phyloP scores from a whole-genome alignment of 805 yeast genomes.

The Schizosaccharomyces lindneri region DNA sequence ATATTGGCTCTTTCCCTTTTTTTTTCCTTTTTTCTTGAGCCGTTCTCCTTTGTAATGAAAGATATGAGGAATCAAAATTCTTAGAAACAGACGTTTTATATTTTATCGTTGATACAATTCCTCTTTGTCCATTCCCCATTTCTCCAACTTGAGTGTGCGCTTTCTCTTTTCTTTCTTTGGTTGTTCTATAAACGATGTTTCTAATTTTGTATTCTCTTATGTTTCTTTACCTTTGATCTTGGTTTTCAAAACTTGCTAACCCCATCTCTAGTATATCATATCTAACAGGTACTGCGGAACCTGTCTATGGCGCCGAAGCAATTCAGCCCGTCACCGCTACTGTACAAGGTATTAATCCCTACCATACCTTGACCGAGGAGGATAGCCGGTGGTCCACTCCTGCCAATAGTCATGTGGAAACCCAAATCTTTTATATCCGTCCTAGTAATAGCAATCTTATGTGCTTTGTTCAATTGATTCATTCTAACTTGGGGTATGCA shows the following conservation, averaged over 20 bases:
- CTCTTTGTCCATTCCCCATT: too few species aligned
- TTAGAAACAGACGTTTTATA: too few species aligned
- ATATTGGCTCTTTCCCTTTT: background rate
- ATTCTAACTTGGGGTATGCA: constrained; percentile 46
- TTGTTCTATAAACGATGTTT: background rate
- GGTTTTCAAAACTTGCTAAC: background rate
- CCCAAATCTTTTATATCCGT: constrained; percentile 74
- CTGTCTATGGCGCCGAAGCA: constrained; percentile 83
- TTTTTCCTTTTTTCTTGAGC: too few species aligned
- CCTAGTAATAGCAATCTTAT: constrained; percentile 42
- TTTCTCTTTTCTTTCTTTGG: too few species aligned
- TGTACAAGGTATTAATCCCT: constrained; percentile 28
- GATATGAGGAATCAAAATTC: too few species aligned
- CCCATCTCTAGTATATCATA: constrained; percentile 38
- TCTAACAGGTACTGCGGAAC: constrained; percentile 91
- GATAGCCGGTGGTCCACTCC: constrained; percentile 64
- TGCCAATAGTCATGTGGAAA: constrained; percentile 71
- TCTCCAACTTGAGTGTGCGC: too few species aligned
- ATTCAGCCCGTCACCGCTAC: constrained; percentile 58
- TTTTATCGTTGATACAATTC: too few species aligned
- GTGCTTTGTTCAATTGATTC: constrained; percentile 70
- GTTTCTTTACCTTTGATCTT: background rate
- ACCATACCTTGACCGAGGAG: constrained; percentile 28
- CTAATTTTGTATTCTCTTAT: background rate
- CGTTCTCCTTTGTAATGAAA: too few species aligned